Evolutionary conservation across 306 rosid species (phyloP).

Genomic region (Ziziphus jujuba): DNA sequence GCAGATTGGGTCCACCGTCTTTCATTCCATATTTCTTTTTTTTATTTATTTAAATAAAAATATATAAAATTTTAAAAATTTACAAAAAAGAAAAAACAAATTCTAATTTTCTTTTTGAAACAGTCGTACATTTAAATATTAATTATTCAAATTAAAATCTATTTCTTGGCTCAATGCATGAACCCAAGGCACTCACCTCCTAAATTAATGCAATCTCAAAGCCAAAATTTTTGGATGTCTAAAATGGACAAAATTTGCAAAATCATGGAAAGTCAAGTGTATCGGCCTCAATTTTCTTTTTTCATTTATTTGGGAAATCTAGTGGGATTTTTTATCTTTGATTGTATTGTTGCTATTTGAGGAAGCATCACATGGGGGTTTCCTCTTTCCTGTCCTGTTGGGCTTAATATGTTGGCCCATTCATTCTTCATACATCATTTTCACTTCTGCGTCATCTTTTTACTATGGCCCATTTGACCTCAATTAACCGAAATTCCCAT

Average conservation of each 20-base stretch:
- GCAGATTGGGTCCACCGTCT: neutral
- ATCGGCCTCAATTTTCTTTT: neutral
- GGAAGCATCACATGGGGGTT: constrained; percentile 28
- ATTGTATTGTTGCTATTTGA: neutral
- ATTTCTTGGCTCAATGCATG: no score
- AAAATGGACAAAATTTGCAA: neutral
- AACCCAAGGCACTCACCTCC: no score
- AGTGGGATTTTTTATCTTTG: neutral
- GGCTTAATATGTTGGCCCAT: neutral
- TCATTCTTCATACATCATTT: neutral
- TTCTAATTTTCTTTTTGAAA: no score
- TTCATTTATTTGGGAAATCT: neutral
- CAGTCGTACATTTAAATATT: no score
- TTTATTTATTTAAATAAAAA: no score
- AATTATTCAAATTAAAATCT: no score
- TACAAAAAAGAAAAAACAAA: no score
- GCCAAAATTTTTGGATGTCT: neutral
- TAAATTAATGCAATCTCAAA: neutral
- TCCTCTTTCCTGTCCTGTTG: neutral
- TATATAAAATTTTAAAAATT: no score
- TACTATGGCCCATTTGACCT: neutral
- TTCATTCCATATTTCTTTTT: no score
- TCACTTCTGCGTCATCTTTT: neutral
- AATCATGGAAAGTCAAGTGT: neutral
- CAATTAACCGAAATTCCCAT: no score